phyloP scores from a whole-genome alignment of 371 early-diverging fungal species.

The Paraphysoderma sedebokerense region DNA sequence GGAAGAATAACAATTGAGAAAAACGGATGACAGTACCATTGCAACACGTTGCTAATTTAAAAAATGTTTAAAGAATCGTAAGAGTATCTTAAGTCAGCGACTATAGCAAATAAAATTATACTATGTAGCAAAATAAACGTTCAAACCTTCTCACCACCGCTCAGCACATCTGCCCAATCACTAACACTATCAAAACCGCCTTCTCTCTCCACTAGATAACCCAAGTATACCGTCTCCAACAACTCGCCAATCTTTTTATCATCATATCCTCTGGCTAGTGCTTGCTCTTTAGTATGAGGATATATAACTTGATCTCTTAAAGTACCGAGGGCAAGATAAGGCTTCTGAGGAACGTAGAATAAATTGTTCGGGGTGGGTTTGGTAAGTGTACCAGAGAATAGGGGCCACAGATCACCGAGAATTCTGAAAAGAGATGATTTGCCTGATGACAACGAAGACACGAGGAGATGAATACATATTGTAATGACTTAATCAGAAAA shows the following conservation, averaged over 20 bases:
- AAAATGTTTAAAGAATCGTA: too few relatives aligned
- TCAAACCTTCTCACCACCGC: slow-evolving; percentile 5
- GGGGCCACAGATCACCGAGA: slow-evolving; percentile 61
- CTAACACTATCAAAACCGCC: slow-evolving; percentile 72
- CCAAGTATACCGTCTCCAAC: slow-evolving; percentile 50
- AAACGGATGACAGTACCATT: too few relatives aligned
- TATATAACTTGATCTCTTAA: slow-evolving; percentile 81
- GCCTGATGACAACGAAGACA: slow-evolving; percentile 79
- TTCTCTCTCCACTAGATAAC: slow-evolving; percentile 53
- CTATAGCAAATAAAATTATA: too few relatives aligned
- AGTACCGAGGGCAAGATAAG: slow-evolving; percentile 78
- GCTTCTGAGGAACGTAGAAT: slow-evolving; percentile 89
- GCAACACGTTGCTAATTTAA: too few relatives aligned
- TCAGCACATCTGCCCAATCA: slow-evolving; percentile 56
- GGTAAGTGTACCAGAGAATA: slow-evolving; percentile 49
- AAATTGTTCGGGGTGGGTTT: slow-evolving; percentile 55
- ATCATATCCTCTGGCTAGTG: slow-evolving; percentile 24
- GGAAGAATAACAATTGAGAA: neutral
- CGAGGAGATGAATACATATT: slow-evolving; percentile 53
- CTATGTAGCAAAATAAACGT: too few relatives aligned
- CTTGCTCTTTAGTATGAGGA: slow-evolving; percentile 44
- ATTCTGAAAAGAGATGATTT: slow-evolving; percentile 87
- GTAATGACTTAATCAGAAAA: neutral
- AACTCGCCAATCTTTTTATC: slow-evolving; percentile 45
- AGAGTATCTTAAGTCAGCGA: too few relatives aligned